A percentile compares a stretch with the other conserved stretches of the same genome.
Conservation (phyloP, 129 eudicot genomes). For the Escallonia herrerae region DNA sequence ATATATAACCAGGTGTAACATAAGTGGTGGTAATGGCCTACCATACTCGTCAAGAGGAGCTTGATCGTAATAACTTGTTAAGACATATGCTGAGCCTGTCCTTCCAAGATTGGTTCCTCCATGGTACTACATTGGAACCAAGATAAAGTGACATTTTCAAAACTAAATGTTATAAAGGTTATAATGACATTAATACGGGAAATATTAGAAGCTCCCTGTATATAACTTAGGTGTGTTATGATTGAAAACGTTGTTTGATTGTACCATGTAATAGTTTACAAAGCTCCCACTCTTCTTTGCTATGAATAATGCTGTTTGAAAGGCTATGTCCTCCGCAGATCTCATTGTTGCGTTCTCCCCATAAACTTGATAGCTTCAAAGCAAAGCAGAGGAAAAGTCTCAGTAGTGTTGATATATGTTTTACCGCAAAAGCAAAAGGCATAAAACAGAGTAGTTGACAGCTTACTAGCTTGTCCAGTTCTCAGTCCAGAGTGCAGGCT, state of each 20-base stretch:
- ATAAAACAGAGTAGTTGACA: neutral
- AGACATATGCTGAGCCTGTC: conserved; percentile 42
- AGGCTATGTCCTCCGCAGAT: conserved; percentile 74
- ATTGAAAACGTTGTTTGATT: neutral
- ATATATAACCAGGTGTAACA: neutral
- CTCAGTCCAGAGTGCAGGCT: conserved; percentile 90
- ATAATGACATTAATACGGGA: neutral
- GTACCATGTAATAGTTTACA: conserved; percentile 86
- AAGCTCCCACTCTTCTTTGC: conserved; percentile 74
- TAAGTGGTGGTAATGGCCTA: conserved; percentile 5
- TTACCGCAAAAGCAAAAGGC: neutral
- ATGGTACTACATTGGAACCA: conserved; percentile 50
- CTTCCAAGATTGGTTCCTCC: conserved; percentile 96
- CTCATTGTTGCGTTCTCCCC: conserved; percentile 49
- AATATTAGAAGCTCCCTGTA: neutral
- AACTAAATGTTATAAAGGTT: neutral
- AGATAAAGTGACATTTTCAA: neutral
- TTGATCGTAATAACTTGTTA: conserved; percentile 72
- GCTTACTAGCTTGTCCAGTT: conserved; percentile 83
- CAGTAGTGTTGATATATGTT: neutral
- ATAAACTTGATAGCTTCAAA: conserved; percentile 56
- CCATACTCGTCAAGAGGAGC: conserved; percentile 97
- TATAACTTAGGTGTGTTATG: neutral
- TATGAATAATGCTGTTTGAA: conserved; percentile 57
- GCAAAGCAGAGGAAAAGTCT: neutral